phyloP scores from a whole-genome alignment of 2,329 filamentous ascomycete species.

The Colletotrichum sp. region DNA sequence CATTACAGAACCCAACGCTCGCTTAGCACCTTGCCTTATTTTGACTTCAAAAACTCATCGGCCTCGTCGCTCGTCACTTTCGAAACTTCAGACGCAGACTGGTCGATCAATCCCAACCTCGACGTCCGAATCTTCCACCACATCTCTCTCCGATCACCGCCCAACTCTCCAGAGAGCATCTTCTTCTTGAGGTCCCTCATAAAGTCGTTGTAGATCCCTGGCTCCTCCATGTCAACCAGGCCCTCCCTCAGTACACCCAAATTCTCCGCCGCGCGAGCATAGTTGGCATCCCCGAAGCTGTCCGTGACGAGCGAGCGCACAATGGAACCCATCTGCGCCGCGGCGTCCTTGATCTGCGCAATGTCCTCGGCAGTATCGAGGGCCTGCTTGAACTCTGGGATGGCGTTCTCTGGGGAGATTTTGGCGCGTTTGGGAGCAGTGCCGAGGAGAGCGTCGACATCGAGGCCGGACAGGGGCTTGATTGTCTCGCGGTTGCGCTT shows the following conservation, averaged over 20 bases:
- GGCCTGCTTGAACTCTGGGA: conserved; percentile 89
- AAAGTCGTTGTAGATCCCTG: conserved; percentile 78
- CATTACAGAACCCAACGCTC: not conserved
- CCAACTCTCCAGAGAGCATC: conserved; percentile 71
- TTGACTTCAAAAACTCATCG: conserved; percentile 42
- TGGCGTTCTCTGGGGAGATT: conserved; percentile 73
- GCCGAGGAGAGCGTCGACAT: conserved; percentile 82
- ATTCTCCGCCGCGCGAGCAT: conserved; percentile 77
- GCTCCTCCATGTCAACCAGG: conserved; percentile 76
- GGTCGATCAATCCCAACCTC: conserved; percentile 76
- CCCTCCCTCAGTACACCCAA: conserved; percentile 81
- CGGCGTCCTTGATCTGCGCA: conserved; percentile 67
- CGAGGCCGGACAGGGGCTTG: conserved; percentile 88
- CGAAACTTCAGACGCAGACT: conserved; percentile 65
- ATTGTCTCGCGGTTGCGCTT: conserved; percentile 72
- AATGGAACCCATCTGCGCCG: conserved; percentile 76
- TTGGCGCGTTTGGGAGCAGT: conserved; percentile 44
- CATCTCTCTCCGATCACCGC: conserved; percentile 80
- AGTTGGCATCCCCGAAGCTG: conserved; percentile 78
- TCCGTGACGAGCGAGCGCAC: conserved; percentile 71
- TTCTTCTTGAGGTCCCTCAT: conserved; percentile 74
- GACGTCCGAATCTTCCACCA: conserved; percentile 77
- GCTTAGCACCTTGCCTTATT: not conserved
- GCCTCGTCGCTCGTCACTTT: conserved; percentile 74
- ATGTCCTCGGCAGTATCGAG: conserved; percentile 67